A percentile compares a stretch with the other conserved stretches of the same genome.
These are phyloP conservation scores for Angomonas ambiguus DNA, from an alignment of 208 protist species.

Conservation along the genomic window DNA sequence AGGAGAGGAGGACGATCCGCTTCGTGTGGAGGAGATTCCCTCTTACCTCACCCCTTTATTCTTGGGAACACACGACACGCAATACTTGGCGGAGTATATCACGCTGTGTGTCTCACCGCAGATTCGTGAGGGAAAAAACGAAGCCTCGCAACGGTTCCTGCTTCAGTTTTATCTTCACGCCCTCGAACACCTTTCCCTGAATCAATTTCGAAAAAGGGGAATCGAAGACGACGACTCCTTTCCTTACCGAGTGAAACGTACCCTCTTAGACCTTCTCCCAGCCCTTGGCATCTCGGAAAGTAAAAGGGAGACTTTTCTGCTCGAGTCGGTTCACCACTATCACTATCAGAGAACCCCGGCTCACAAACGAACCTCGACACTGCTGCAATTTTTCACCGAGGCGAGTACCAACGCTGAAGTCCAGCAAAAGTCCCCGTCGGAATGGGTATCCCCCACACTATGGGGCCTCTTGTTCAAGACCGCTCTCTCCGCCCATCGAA, in stretches of 20 bases:
- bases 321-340: slow-evolving; percentile 1
- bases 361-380: neutral
- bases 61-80: too few species aligned
- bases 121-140: too few species aligned
- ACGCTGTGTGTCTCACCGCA: neutral
- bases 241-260: neutral
- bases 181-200: too few species aligned
- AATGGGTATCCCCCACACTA: neutral
- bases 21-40: neutral
- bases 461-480: slow-evolving; percentile 18
- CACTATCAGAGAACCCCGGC: neutral
- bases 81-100: slow-evolving; percentile 1
- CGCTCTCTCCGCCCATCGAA: slow-evolving; percentile 16
- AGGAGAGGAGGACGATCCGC: neutral
- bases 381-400: slow-evolving; percentile 5
- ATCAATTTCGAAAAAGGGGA: too few species aligned
- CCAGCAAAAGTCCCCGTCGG: neutral
- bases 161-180: too few species aligned
- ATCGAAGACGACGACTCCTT: too few species aligned
- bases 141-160: too few species aligned
- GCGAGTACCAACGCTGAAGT: neutral
- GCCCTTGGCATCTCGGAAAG: neutral
- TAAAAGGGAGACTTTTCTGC: neutral
- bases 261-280: neutral
- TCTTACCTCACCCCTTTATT: too few species aligned